Conservation (phyloP, 2,329 filamentous ascomycete genomes). For the Ophiobolus disseminans region DNA sequence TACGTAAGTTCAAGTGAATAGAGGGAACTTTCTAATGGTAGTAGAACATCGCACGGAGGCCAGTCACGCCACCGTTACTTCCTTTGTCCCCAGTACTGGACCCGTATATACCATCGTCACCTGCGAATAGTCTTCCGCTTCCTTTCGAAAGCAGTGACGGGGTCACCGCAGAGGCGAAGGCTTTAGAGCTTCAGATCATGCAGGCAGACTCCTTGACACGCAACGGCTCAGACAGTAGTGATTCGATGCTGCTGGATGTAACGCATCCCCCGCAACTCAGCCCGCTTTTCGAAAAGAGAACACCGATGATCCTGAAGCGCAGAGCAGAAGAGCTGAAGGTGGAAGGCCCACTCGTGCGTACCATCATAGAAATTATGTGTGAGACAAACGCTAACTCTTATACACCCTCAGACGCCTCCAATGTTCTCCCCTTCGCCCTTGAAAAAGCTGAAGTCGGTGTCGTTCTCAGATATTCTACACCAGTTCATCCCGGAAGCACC, state of each 20-base stretch:
- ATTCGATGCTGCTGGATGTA: slow-evolving; percentile 41
- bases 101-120: slow-evolving; percentile 51
- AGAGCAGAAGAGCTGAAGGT: slow-evolving; percentile 51
- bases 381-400: too few species aligned
- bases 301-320: slow-evolving; percentile 38
- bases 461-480: slow-evolving; percentile 47
- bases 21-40: slow-evolving; percentile 19
- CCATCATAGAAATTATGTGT: too few species aligned
- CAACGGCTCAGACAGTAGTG: slow-evolving; percentile 40
- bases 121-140: slow-evolving; percentile 46
- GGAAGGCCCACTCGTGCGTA: slow-evolving; percentile 56
- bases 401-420: too few species aligned
- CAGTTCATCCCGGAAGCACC: slow-evolving; percentile 44
- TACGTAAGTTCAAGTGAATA: slow-evolving; percentile 16
- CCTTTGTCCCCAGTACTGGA: slow-evolving; percentile 51
- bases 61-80: slow-evolving; percentile 58
- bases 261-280: slow-evolving; percentile 29
- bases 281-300: slow-evolving; percentile 17
- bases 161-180: slow-evolving; percentile 38
- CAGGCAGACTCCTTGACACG: slow-evolving; percentile 42
- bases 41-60: slow-evolving; percentile 37
- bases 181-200: slow-evolving; percentile 44
- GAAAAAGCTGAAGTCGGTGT: slow-evolving; percentile 52
- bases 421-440: slow-evolving; percentile 44
- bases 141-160: slow-evolving; percentile 48